A percentile compares a stretch with the other conserved stretches of the same genome.
Conservation (phyloP, 2,329 filamentous ascomycete species). For the Gyromitra esculenta region DNA sequence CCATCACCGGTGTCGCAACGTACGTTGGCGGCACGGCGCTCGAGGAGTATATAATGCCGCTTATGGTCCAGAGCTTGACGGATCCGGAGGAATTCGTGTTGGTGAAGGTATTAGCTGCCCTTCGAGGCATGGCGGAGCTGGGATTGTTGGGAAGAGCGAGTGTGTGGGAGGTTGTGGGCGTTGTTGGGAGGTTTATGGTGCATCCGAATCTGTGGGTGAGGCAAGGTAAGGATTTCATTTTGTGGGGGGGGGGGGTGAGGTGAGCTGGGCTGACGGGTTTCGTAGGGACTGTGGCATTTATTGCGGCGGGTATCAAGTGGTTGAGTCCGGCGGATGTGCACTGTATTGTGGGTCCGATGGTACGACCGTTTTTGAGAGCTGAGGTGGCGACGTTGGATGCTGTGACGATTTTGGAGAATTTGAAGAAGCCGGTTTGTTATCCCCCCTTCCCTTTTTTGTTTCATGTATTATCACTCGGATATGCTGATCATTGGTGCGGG, state of each 20-base stretch:
- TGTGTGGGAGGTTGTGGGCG: slow-evolving; percentile 86
- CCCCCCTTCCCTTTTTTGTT: neutral
- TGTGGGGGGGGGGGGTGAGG: no score
- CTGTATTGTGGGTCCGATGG: slow-evolving; percentile 82
- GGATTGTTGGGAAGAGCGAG: slow-evolving; percentile 86
- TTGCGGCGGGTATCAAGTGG: slow-evolving; percentile 78
- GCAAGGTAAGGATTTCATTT: slow-evolving; percentile 63
- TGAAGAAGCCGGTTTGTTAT: slow-evolving; percentile 73
- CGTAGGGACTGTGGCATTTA: slow-evolving; percentile 78
- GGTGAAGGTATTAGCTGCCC: slow-evolving; percentile 84
- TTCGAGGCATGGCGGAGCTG: slow-evolving; percentile 86
- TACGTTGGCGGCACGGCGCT: slow-evolving; percentile 89
- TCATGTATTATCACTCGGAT: slow-evolving; percentile 25
- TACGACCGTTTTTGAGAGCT: slow-evolving; percentile 83
- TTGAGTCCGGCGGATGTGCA: slow-evolving; percentile 81
- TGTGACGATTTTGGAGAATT: slow-evolving; percentile 76
- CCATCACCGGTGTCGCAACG: slow-evolving; percentile 88
- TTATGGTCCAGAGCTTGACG: slow-evolving; percentile 94
- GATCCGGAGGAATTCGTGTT: slow-evolving; percentile 95
- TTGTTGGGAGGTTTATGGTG: slow-evolving; percentile 84
- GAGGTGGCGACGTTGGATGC: slow-evolving; percentile 76
- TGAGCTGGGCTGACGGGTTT: neutral
- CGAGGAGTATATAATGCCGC: slow-evolving; percentile 92
- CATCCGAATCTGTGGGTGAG: slow-evolving; percentile 96
- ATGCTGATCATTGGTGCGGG: slow-evolving; percentile 3